Conservation (phyloP, 495 filamentous ascomycete genomes). For the Lichenothelia convexa region DNA sequence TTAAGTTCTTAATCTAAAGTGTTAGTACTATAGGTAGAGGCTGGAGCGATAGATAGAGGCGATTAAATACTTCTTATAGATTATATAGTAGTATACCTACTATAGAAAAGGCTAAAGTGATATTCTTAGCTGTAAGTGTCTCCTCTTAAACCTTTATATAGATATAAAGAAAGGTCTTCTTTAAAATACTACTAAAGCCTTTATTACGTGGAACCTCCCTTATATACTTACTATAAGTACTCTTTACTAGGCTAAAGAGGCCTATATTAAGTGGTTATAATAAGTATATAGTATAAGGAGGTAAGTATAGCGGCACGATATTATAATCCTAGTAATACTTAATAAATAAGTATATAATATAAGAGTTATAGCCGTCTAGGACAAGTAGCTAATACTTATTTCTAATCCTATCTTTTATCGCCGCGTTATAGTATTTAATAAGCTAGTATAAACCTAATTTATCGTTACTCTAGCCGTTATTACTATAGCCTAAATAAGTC, state of each 20-base stretch:
- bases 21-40: no score
- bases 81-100: slow-evolving; percentile 1
- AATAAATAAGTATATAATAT: slow-evolving; percentile 10
- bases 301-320: slow-evolving; percentile 6
- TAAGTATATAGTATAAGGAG: slow-evolving; percentile 9
- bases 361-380: slow-evolving; percentile 11
- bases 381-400: slow-evolving; percentile 2
- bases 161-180: background rate
- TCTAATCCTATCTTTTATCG: slow-evolving; percentile 5
- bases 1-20: no score
- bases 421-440: slow-evolving; percentile 7
- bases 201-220: background rate
- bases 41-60: no score
- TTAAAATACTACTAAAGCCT: background rate
- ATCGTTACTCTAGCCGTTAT: slow-evolving; percentile 10
- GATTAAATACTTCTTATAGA: background rate
- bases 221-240: slow-evolving; percentile 3
- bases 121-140: background rate
- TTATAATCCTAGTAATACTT: slow-evolving; percentile 3
- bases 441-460: slow-evolving; percentile 9
- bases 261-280: slow-evolving; percentile 10
- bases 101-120: background rate
- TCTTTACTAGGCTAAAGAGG: slow-evolving; percentile 6
- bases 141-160: background rate
- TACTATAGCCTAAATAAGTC: slow-evolving; percentile 4